Evolutionary conservation across 164 flowering plant species (phyloP), one percentile per base, ranked within the genome.

Genomic region (Sedum album): DNA sequence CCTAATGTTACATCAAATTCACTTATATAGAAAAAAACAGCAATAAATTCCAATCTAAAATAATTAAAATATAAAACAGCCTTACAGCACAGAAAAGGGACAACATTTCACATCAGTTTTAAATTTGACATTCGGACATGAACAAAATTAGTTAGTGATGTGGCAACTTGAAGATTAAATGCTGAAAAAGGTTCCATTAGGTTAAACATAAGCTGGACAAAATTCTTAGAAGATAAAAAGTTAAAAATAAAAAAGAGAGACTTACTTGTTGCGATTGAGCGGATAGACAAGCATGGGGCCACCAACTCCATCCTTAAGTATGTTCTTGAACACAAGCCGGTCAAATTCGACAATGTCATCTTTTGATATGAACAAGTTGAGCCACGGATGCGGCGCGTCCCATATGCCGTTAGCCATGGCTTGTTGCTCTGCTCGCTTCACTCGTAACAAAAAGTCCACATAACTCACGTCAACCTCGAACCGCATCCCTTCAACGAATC

Each of bases 261-360:
- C 85, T 88, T 72, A 91, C 97, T 79, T 88, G 88, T 73, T 73
- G 69, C 88, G 86, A 66, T 82, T 73, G 0, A 90, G 81, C 36
- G 97, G 98, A 72, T 93, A 93, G 69, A 91, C 79, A 21, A 93
- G 73, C 81, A 93, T 88, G 74, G 96, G 97, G 66, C 98, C 98
- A 65, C 91, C 96, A 11, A 89, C 77, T 4, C 98, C 98, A 23
- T 77, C 75, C 55, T 71, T 83, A 42, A 93, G 73, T 28, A 86
- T 74, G 31, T 62, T 67, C 77, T 90, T 83, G 69, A 93, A 86
- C 21, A 93, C 85, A 73, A 60, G 6, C 1, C 82, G 86, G 73
- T 90, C 85, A 31, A 93, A 90, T 20, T 77, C 81, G 1, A 61
- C 75, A 17, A 93, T 84, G 78, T 86, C 78, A 0, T 65, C 31